These are phyloP conservation scores for Dactylonectria estremocensis DNA, from an alignment of 2,329 filamentous ascomycete species.

Conservation along the genomic window DNA sequence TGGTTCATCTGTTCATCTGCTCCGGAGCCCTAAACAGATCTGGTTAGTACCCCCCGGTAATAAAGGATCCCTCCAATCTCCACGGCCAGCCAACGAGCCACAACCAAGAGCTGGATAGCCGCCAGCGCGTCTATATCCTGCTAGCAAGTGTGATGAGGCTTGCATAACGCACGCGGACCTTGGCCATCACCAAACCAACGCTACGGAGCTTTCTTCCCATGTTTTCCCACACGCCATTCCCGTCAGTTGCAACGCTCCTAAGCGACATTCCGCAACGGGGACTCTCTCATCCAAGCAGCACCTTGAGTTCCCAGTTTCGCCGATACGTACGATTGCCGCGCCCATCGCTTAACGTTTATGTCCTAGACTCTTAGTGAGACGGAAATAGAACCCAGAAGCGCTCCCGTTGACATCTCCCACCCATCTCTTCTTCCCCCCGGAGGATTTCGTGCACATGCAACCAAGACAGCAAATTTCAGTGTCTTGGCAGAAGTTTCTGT, in stretches of 20 bases:
- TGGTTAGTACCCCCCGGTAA: constrained; percentile 3
- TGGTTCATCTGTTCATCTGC: constrained; percentile 9
- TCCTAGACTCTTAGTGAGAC: neutral
- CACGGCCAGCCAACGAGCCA: constrained; percentile 8
- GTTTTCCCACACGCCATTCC: neutral
- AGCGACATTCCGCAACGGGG: neutral
- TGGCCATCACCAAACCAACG: constrained; percentile 17
- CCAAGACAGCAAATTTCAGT: neutral
- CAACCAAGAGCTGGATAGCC: constrained; percentile 8
- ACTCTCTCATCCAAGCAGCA: neutral
- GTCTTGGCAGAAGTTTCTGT: neutral
- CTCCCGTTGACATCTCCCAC: constrained; percentile 27
- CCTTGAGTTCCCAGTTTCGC: neutral
- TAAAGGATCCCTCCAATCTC: constrained; percentile 4
- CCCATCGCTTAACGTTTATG: neutral
- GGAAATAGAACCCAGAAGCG: neutral
- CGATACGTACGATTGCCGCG: constrained; percentile 8
- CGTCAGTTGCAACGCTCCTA: neutral
- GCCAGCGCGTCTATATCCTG: constrained; percentile 24
- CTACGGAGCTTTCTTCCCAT: constrained; percentile 14
- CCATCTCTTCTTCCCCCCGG: constrained; percentile 11
- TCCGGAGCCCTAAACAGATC: constrained; percentile 17
- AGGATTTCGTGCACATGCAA: neutral
- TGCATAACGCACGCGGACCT: constrained; percentile 16
- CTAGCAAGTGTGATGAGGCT: constrained; percentile 18